Conservation (phyloP, 1,139 yeast genomes). For the Yamadazyma dushanensis region DNA sequence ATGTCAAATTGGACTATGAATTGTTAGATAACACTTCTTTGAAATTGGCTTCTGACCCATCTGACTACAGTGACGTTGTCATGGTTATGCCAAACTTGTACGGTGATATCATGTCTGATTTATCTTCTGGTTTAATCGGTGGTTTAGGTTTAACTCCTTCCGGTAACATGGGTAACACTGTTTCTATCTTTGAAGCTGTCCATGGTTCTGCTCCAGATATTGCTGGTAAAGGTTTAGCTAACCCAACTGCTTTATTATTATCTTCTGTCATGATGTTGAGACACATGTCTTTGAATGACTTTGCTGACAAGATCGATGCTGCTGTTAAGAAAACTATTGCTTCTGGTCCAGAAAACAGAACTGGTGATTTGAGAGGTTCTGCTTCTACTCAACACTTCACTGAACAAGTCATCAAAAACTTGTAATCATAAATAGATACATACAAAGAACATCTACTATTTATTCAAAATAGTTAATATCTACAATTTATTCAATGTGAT, state of each 20-base stretch:
- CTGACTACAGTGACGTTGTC: constrained; percentile 74
- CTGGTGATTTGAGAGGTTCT: constrained; percentile 93
- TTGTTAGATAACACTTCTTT: constrained; percentile 94
- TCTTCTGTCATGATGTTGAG: constrained; percentile 99
- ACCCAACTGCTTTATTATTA: constrained; percentile 95
- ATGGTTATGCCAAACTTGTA: constrained; percentile 99
- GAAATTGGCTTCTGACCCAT: constrained; percentile 86
- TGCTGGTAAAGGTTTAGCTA: constrained; percentile 97
- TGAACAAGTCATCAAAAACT: constrained; percentile 55
- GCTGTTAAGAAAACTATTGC: constrained; percentile 94
- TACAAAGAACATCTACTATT: no score
- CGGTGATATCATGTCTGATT: constrained; percentile 97
- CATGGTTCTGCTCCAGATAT: constrained; percentile 98
- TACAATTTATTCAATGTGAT: constrained; percentile 13
- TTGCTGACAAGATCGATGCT: constrained; percentile 80
- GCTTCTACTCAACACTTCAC: constrained; percentile 90
- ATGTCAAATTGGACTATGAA: constrained; percentile 77
- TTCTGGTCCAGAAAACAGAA: constrained; percentile 88
- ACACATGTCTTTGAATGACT: constrained; percentile 85
- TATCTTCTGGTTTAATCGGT: constrained; percentile 96
- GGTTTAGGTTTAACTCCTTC: constrained; percentile 98
- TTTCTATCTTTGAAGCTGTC: constrained; percentile 97
- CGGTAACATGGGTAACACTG: constrained; percentile 98
- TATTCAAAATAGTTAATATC: not conserved
- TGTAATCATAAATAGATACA: constrained; percentile 24